phyloP scores from a whole-genome alignment of 2,329 filamentous ascomycete species.

The Neofusicoccum ribis region DNA sequence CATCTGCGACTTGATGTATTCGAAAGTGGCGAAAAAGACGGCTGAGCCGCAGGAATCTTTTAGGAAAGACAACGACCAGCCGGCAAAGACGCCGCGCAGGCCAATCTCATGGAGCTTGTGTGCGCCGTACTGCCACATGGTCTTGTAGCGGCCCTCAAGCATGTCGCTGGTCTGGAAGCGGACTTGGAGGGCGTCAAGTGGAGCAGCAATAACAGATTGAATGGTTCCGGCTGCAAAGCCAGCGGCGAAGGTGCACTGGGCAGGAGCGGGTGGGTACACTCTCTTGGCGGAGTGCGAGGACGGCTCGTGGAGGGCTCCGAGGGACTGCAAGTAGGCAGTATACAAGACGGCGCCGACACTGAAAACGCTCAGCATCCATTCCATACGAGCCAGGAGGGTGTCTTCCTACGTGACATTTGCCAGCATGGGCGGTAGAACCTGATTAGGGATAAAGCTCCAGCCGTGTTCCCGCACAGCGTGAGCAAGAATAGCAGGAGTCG shows the following conservation, averaged over 20 bases:
- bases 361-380: neutral
- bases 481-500: slow-evolving; percentile 68
- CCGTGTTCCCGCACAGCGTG: slow-evolving; percentile 69
- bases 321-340: slow-evolving; percentile 71
- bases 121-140: slow-evolving; percentile 70
- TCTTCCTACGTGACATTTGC: slow-evolving; percentile 64
- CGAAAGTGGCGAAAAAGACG: slow-evolving; percentile 73
- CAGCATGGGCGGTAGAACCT: slow-evolving; percentile 73
- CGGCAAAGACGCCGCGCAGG: slow-evolving; percentile 69
- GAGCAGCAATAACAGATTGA: slow-evolving; percentile 71
- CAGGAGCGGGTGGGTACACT: slow-evolving; percentile 68
- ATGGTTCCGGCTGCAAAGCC: slow-evolving; percentile 68
- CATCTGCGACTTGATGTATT: slow-evolving; percentile 72
- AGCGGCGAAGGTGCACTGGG: slow-evolving; percentile 65
- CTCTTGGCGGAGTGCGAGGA: slow-evolving; percentile 61
- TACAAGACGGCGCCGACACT: slow-evolving; percentile 73
- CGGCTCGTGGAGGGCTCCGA: slow-evolving; percentile 66
- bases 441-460: slow-evolving; percentile 72
- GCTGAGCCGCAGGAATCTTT: slow-evolving; percentile 71
- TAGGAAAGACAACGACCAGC: slow-evolving; percentile 67
- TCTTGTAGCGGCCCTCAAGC: slow-evolving; percentile 61
- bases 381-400: slow-evolving; percentile 20
- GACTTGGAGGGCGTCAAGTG: slow-evolving; percentile 73
- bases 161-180: slow-evolving; percentile 67
- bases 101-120: slow-evolving; percentile 72